These are phyloP conservation scores for Voacanga thouarsii DNA, from an alignment of 257 asterid species.

Conservation along the genomic window DNA sequence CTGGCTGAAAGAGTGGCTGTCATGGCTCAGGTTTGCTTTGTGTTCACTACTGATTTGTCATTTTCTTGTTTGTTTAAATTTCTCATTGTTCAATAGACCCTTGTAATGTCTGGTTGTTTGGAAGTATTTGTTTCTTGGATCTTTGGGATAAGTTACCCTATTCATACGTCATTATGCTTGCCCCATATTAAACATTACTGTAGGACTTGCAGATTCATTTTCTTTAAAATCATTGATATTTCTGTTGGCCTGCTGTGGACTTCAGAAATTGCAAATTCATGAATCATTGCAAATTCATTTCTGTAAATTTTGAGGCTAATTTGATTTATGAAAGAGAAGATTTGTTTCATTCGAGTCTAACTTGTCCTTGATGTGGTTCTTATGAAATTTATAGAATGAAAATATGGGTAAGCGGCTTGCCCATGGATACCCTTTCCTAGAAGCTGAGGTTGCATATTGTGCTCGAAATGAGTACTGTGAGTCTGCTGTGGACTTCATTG, in stretches of 20 bases:
- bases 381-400: slow-evolving; percentile 54
- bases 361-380: background rate
- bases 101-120: background rate
- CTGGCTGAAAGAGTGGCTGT: slow-evolving; percentile 84
- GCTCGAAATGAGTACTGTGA: slow-evolving; percentile 95
- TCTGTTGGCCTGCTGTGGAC: background rate
- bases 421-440: slow-evolving; percentile 93
- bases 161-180: background rate
- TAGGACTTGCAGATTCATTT: background rate
- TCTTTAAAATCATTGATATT: background rate
- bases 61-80: background rate
- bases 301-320: background rate
- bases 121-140: background rate
- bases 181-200: background rate
- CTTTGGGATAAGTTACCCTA: background rate
- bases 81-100: background rate
- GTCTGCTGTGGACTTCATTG: slow-evolving; percentile 89
- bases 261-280: too few relatives aligned
- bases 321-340: background rate
- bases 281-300: too few relatives aligned
- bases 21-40: slow-evolving; percentile 77
- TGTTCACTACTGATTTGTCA: slow-evolving; percentile 11
- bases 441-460: slow-evolving; percentile 98
- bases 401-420: slow-evolving; percentile 94
- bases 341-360: background rate